These are phyloP conservation scores for Allium sativum DNA, from an alignment of 106 monocot species.

Conservation along the genomic window DNA sequence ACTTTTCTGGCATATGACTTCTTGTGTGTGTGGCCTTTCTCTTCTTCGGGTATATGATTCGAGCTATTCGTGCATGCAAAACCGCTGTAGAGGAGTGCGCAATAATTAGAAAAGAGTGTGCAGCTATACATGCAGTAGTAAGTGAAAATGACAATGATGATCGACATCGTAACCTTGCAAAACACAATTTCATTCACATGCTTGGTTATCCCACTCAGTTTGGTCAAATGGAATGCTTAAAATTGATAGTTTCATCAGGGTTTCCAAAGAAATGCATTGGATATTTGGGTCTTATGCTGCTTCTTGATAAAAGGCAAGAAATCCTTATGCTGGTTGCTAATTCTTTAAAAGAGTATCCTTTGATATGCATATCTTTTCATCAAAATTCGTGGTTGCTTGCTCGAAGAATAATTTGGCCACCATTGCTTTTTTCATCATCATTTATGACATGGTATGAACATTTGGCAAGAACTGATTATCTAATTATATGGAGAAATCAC, in stretches of 20 bases:
- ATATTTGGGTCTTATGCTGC: constrained; percentile 95
- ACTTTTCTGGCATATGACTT: too few relatives aligned
- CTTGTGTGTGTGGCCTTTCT: too few relatives aligned
- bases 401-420: constrained; percentile 68
- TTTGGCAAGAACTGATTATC: constrained; percentile 63
- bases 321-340: constrained; percentile 99
- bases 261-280: constrained; percentile 98
- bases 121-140: constrained; percentile 87
- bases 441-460: constrained; percentile 95
- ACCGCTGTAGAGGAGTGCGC: constrained; percentile 97
- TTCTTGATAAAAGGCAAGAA: constrained; percentile 98
- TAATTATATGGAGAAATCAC: constrained; percentile 69
- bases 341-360: constrained; percentile 98
- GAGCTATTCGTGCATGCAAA: constrained; percentile 95
- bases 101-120: constrained; percentile 97
- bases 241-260: constrained; percentile 80
- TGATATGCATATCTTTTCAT: background rate
- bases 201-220: constrained; percentile 51
- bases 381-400: constrained; percentile 12
- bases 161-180: constrained; percentile 91
- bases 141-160: constrained; percentile 98
- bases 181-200: constrained; percentile 99
- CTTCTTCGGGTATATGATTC: constrained; percentile 78
- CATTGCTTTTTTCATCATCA: constrained; percentile 38
- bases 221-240: constrained; percentile 99